These are phyloP conservation scores for Fistulinella cinereoalba DNA, from an alignment of 1,284 basidiomycete species.

Conservation along the genomic window DNA sequence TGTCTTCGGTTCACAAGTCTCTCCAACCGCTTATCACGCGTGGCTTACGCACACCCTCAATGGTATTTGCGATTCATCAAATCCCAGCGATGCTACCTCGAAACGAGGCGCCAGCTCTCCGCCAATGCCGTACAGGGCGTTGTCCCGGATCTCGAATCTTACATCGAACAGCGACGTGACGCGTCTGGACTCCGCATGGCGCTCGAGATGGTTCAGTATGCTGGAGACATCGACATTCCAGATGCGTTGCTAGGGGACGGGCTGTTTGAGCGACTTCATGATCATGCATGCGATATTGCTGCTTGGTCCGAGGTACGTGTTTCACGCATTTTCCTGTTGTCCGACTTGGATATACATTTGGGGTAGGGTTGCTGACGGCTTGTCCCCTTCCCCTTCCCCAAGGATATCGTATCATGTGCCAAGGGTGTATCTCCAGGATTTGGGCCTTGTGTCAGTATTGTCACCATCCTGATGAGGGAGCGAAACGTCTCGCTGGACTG, in stretches of 20 bases:
- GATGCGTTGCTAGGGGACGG: conserved; percentile 31
- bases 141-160: conserved; percentile 45
- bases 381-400: not conserved
- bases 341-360: not conserved
- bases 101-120: conserved; percentile 11
- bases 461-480: conserved; percentile 29
- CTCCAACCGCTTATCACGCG: conserved; percentile 26
- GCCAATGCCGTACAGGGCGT: conserved; percentile 11
- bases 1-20: conserved; percentile 14
- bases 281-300: conserved; percentile 29
- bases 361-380: not conserved
- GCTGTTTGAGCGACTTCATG: conserved; percentile 14
- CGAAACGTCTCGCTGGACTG: conserved; percentile 23
- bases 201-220: conserved; percentile 53
- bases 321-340: not conserved
- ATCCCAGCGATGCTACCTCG: conserved; percentile 35
- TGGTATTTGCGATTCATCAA: conserved; percentile 35
- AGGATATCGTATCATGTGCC: conserved; percentile 31
- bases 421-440: conserved; percentile 19
- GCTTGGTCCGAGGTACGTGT: conserved; percentile 33
- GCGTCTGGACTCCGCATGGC: conserved; percentile 49
- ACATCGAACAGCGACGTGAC: conserved; percentile 44
- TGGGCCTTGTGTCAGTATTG: conserved; percentile 21
- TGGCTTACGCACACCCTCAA: conserved; percentile 21
- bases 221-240: conserved; percentile 45